Conservation (phyloP, 2,329 filamentous ascomycete species). For the Curvularia sp. region DNA sequence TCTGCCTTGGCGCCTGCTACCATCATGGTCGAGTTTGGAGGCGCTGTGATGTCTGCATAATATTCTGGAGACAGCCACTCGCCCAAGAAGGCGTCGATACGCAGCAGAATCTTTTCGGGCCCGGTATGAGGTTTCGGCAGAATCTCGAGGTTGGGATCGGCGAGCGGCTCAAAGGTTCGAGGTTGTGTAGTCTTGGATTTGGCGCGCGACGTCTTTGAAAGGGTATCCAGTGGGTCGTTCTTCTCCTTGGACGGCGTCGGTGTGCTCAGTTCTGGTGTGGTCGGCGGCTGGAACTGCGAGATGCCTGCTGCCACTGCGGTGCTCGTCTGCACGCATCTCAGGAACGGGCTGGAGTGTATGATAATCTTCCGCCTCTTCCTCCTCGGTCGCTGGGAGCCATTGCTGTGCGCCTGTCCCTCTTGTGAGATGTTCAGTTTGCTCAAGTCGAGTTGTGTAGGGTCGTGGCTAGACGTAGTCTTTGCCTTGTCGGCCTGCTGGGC, state of each 20-base stretch:
- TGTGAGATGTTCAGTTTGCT: slow-evolving; percentile 28
- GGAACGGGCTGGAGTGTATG: slow-evolving; percentile 91
- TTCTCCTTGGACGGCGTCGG: slow-evolving; percentile 29
- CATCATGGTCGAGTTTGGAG: slow-evolving; percentile 86
- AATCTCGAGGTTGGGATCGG: slow-evolving; percentile 49
- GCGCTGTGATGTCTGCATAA: slow-evolving; percentile 89
- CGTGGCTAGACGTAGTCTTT: slow-evolving; percentile 26
- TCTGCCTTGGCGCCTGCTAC: slow-evolving; percentile 87
- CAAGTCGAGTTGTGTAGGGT: slow-evolving; percentile 32
- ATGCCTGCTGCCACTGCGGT: slow-evolving; percentile 87
- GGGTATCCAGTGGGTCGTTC: slow-evolving; percentile 16
- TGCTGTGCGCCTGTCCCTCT: slow-evolving; percentile 2
- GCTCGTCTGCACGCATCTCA: slow-evolving; percentile 91
- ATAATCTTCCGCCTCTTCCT: slow-evolving; percentile 76
- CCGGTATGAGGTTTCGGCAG: slow-evolving; percentile 43
- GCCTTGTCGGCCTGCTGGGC: slow-evolving; percentile 51
- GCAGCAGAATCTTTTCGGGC: slow-evolving; percentile 58
- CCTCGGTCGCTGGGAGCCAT: slow-evolving; percentile 11
- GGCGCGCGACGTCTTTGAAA: slow-evolving; percentile 22
- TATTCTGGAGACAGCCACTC: slow-evolving; percentile 96
- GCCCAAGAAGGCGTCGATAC: slow-evolving; percentile 89
- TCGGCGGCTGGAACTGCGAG: slow-evolving; percentile 64
- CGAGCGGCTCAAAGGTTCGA: slow-evolving; percentile 40
- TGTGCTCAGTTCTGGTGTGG: slow-evolving; percentile 31
- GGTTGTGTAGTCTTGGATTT: slow-evolving; percentile 32